phyloP scores from a whole-genome alignment of 2,329 filamentous ascomycete species.

The Fusarium sp. region DNA sequence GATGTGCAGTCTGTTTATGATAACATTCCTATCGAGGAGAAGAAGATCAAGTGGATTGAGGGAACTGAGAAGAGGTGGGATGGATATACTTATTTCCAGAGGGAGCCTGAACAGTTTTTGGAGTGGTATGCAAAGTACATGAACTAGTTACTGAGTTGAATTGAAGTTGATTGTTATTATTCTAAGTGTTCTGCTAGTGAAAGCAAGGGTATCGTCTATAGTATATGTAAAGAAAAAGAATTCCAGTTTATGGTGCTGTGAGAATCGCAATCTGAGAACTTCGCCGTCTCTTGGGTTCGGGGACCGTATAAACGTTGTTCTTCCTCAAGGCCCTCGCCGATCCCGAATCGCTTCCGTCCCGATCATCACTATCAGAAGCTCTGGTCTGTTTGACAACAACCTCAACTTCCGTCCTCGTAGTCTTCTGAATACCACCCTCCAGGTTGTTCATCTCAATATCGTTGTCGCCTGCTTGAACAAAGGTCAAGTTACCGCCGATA shows the following conservation, averaged over 20 bases:
- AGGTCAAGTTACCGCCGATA: conserved; percentile 38
- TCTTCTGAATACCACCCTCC: conserved; percentile 42
- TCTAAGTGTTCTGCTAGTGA: neutral
- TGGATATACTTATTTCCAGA: conserved; percentile 32
- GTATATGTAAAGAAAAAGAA: neutral
- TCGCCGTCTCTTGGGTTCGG: neutral
- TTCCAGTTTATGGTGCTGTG: neutral
- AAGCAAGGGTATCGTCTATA: conserved; percentile 24
- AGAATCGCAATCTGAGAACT: neutral
- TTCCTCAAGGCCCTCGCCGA: conserved; percentile 39
- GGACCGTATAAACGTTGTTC: conserved; percentile 28
- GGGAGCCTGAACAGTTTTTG: conserved; percentile 27
- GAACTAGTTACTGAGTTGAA: conserved; percentile 5
- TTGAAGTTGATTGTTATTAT: neutral
- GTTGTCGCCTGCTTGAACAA: conserved; percentile 37
- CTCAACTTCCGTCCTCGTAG: conserved; percentile 43
- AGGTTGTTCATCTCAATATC: conserved; percentile 33
- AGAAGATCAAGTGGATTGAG: conserved; percentile 30
- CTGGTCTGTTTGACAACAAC: conserved; percentile 35
- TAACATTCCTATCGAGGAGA: conserved; percentile 19
- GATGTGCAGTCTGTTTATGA: conserved; percentile 34
- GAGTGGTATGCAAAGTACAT: conserved; percentile 30
- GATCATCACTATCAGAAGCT: conserved; percentile 36
- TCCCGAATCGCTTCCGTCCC: conserved; percentile 38
- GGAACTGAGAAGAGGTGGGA: conserved; percentile 22